Percentiles rank a stretch among this genome's conserved stretches.
These are phyloP conservation scores for Rugosomyces carneus DNA, from an alignment of 1,284 basidiomycete genomes.

Conservation along the genomic window DNA sequence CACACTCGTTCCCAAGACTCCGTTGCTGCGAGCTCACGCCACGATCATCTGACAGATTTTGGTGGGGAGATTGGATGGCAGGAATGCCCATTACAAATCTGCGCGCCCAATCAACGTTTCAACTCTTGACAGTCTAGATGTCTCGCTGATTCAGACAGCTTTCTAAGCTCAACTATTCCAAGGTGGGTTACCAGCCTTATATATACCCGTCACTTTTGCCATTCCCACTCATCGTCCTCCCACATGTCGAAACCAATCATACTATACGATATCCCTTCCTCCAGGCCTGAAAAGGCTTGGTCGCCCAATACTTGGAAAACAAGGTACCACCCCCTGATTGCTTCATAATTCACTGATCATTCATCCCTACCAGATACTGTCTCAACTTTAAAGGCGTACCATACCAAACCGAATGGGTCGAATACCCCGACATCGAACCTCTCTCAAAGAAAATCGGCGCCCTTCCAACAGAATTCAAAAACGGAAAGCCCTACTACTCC, in stretches of 20 bases:
- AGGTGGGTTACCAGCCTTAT: no score
- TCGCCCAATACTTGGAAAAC: conserved; percentile 13
- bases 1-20: no score
- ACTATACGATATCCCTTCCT: conserved; percentile 14
- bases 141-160: no score
- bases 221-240: background rate
- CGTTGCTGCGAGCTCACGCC: no score
- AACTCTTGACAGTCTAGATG: no score
- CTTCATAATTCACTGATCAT: background rate
- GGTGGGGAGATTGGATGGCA: no score
- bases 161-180: no score
- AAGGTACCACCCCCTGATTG: conserved; percentile 3
- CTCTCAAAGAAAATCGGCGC: conserved; percentile 25
- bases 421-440: conserved; percentile 30
- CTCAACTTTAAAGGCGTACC: conserved; percentile 32
- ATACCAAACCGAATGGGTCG: conserved; percentile 31
- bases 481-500: conserved; percentile 26
- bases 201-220: no score
- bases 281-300: conserved; percentile 5
- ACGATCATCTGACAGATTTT: no score
- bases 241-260: conserved; percentile 11
- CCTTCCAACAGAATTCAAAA: conserved; percentile 21
- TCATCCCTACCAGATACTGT: conserved; percentile 13
- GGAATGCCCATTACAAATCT: no score
- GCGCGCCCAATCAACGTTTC: no score